phyloP scores from a whole-genome alignment of 2,329 filamentous ascomycete species.

The Phialocephala sp. region DNA sequence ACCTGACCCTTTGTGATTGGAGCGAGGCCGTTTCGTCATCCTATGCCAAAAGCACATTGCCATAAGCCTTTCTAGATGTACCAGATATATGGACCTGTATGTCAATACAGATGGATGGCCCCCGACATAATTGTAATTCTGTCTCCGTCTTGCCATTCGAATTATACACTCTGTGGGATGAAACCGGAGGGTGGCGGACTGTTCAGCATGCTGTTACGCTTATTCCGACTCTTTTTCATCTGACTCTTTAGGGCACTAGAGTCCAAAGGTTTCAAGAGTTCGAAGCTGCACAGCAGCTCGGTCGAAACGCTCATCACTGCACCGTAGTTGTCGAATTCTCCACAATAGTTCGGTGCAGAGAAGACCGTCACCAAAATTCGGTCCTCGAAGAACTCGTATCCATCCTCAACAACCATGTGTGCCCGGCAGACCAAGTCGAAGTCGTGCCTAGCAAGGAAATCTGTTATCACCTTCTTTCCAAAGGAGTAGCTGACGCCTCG shows the following conservation, averaged over 20 bases:
- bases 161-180: constrained; percentile 39
- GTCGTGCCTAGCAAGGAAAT: constrained; percentile 92
- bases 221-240: constrained; percentile 97
- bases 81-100: constrained; percentile 6
- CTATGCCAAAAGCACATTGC: constrained; percentile 9
- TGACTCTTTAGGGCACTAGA: constrained; percentile 96
- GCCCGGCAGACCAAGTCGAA: constrained; percentile 97
- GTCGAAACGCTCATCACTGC: constrained; percentile 97
- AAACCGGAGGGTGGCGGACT: constrained; percentile 69
- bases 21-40: not conserved
- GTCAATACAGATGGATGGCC: not conserved
- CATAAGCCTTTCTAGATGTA: constrained; percentile 12
- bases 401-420: constrained; percentile 99
- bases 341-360: constrained; percentile 98
- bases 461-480: constrained; percentile 96
- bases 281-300: constrained; percentile 94
- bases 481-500: constrained; percentile 98
- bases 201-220: constrained; percentile 93
- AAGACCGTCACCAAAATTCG: constrained; percentile 95
- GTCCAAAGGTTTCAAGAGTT: constrained; percentile 93
- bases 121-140: not conserved
- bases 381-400: constrained; percentile 98
- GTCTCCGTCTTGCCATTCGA: not conserved
- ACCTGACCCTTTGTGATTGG: not conserved
- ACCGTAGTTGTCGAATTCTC: constrained; percentile 99